These are phyloP conservation scores for Saccharomycopsis lassenensis DNA, from an alignment of 805 yeast species.

Conservation along the genomic window DNA sequence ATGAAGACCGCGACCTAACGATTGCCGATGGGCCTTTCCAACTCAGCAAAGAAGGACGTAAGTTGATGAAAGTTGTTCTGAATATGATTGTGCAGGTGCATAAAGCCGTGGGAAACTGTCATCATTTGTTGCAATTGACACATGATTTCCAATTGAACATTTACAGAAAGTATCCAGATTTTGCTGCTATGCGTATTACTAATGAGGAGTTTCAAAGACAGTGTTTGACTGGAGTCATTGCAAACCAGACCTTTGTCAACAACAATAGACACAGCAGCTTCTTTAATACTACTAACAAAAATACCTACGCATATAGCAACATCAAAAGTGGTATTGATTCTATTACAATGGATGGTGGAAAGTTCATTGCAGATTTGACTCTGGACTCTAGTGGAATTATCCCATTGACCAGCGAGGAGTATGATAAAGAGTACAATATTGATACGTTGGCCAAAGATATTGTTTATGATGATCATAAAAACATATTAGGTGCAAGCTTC, in stretches of 20 bases:
- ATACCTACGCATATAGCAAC: too few species aligned
- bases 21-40: constrained; percentile 30
- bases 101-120: constrained; percentile 38
- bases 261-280: too few species aligned
- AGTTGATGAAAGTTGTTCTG: constrained; percentile 47
- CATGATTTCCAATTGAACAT: constrained; percentile 55
- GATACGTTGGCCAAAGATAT: constrained; percentile 8
- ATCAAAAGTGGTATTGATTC: too few species aligned
- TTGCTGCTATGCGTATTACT: constrained; percentile 41
- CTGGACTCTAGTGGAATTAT: too few species aligned
- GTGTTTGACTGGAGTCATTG: constrained; percentile 52
- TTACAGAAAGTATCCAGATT: constrained; percentile 59
- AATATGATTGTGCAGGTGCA: constrained; percentile 47
- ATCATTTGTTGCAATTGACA: constrained; percentile 40
- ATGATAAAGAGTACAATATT: constrained; percentile 13
- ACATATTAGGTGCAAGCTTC: constrained; percentile 59
- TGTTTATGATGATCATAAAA: constrained; percentile 34
- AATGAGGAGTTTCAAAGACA: constrained; percentile 49
- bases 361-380: too few species aligned
- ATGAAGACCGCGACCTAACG: constrained; percentile 19
- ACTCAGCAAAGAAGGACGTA: constrained; percentile 59
- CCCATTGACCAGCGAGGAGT: constrained; percentile 14
- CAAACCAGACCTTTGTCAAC: constrained; percentile 20
- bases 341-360: too few species aligned
- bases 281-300: too few species aligned